Base-by-base conservation (phyloP, 805 yeast genomes). In the Candida xyloterini region DNA sequence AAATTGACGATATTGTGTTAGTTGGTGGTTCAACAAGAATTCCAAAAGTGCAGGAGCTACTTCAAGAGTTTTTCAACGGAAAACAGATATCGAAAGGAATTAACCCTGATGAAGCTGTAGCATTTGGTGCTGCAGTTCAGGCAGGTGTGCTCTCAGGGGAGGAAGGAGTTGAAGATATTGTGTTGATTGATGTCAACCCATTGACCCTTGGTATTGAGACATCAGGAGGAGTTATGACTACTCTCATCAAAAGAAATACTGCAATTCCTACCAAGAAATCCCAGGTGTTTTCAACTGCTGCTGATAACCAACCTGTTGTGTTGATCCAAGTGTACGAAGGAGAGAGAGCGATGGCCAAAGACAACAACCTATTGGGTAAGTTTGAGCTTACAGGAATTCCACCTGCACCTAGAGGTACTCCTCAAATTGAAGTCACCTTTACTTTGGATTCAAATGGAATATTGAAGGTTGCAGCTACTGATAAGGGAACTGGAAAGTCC, bases 11-110 rank as follows among this genome's bases (percentile, higher is more conserved):
- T 61, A 89, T 91, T 62, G 98, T 91, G 31, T 74, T 91, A 38
- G 99, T 91, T 62, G 99, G 99, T 76, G 99, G 99, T 70, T 91
- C 99, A 28, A 93, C 99, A 41, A 87, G 98, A 78, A 93, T 91
- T 73, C 99, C 98, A 71, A 93, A 89, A 78, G 91, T 91, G 56
- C 98, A 90, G 74, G 84, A 86, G 71, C 76, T 91, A 59, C 78
- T 91, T 55, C 95, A 91, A 71, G 77, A 83, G 51, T 89, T 70
- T 78, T 91, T 91, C 64, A 81, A 84, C 60, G 96, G 96, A 59
- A 91, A 93, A 78, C 89, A 89, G 71, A 91, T 95, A 52, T 87
- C 95, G 54, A 91, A 90, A 79, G 91, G 96, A 59, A 91, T 91
- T 62, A 91, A 91, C 76, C 98, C 99, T 50, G 99, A 91, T 73